Percentiles rank a stretch among this genome's conserved stretches.
Conservation (phyloP, 805 yeast genomes). For the Ogataea ganodermae region DNA sequence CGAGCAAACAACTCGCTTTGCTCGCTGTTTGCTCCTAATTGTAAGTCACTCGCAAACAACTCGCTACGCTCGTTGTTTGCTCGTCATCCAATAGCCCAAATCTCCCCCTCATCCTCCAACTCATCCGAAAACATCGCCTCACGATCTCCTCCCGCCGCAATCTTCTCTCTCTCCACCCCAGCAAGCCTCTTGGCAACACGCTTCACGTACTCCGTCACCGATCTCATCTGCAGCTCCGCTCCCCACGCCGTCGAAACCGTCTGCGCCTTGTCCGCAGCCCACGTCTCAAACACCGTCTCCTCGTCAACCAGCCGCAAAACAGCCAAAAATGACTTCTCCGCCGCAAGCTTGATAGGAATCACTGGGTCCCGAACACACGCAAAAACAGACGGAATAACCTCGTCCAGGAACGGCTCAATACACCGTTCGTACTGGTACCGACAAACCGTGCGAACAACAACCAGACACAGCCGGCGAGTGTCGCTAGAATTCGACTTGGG, state of each 20-base stretch:
- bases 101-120: slow-evolving; percentile 81
- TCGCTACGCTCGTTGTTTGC: neutral
- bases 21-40: neutral
- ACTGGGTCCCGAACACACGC: slow-evolving; percentile 82
- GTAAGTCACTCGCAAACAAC: neutral
- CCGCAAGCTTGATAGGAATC: slow-evolving; percentile 91
- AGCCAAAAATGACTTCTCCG: slow-evolving; percentile 84
- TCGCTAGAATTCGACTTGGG: slow-evolving; percentile 70
- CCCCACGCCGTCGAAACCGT: slow-evolving; percentile 47
- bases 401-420: slow-evolving; percentile 54
- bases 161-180: slow-evolving; percentile 80
- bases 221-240: slow-evolving; percentile 58
- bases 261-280: slow-evolving; percentile 54
- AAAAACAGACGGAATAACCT: slow-evolving; percentile 72
- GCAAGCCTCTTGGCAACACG: slow-evolving; percentile 91
- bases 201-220: slow-evolving; percentile 84
- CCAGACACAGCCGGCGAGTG: slow-evolving; percentile 76
- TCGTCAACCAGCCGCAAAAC: slow-evolving; percentile 75
- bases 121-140: slow-evolving; percentile 84
- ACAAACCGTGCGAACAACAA: slow-evolving; percentile 72
- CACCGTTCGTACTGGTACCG: slow-evolving; percentile 55
- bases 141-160: slow-evolving; percentile 86
- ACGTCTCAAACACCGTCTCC: slow-evolving; percentile 54
- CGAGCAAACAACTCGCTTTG: neutral
- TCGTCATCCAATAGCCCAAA: slow-evolving; percentile 74